phyloP scores from a whole-genome alignment of 129 eudicot genomes.

The Tanacetum coccineum region DNA sequence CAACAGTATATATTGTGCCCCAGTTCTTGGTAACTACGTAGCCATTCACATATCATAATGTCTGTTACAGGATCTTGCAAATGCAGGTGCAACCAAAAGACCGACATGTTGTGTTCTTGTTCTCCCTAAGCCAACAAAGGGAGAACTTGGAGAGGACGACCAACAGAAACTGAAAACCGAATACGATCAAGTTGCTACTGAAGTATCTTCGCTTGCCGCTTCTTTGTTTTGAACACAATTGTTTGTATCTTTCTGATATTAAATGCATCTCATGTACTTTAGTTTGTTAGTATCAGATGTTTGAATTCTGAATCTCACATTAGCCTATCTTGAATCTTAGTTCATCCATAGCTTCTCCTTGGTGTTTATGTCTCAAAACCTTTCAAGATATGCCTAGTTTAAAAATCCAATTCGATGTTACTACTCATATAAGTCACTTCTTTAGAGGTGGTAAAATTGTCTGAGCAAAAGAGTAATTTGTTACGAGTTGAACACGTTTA shows the following conservation, averaged over 20 bases:
- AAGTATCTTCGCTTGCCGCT: slow-evolving; percentile 53
- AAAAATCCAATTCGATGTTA: not conserved
- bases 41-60: slow-evolving; percentile 3
- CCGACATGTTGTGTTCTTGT: slow-evolving; percentile 97
- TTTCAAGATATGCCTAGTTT: not conserved
- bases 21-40: not conserved
- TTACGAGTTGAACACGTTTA: no score
- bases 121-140: slow-evolving; percentile 76
- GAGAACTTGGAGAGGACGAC: slow-evolving; percentile 65
- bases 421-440: no score
- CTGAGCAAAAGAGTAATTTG: no score
- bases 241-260: slow-evolving; percentile 16
- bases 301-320: slow-evolving; percentile 3
- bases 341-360: not conserved
- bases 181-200: slow-evolving; percentile 72
- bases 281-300: slow-evolving; percentile 7
- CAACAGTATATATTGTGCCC: no score
- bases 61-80: slow-evolving; percentile 83
- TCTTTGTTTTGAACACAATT: slow-evolving; percentile 53
- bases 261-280: slow-evolving; percentile 10
- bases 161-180: slow-evolving; percentile 77
- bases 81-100: slow-evolving; percentile 95
- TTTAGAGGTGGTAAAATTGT: no score
- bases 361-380: not conserved
- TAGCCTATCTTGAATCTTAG: slow-evolving; percentile 3